phyloP scores from a whole-genome alignment of 2,329 filamentous ascomycete genomes.

The Penicillium fuscoglaucum region DNA sequence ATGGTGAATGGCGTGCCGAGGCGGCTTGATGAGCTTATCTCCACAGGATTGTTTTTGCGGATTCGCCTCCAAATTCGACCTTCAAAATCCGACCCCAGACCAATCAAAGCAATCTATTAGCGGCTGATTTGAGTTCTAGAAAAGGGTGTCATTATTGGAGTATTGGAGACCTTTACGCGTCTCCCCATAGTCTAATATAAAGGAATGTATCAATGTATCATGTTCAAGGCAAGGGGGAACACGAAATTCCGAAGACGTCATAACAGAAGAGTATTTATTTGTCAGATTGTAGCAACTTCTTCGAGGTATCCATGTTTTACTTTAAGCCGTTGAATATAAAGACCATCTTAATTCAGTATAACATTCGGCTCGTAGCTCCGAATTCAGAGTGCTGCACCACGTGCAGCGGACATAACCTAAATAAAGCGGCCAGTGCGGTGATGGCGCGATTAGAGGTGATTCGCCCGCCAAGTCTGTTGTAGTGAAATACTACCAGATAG shows the following conservation, averaged over 20 bases:
- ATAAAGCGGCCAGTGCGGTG: not conserved
- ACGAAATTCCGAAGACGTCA: not conserved
- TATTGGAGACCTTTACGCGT: not conserved
- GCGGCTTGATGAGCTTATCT: conserved; percentile 3
- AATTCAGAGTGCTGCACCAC: not conserved
- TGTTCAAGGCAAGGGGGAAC: not conserved
- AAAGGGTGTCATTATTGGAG: not conserved
- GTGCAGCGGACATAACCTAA: not conserved
- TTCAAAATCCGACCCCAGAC: not conserved
- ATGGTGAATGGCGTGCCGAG: conserved; percentile 2
- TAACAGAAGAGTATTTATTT: not conserved
- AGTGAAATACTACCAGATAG: too few relatives aligned
- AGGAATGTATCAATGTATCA: not conserved
- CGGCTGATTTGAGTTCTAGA: too few relatives aligned
- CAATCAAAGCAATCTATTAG: not conserved
- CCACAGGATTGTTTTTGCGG: not conserved
- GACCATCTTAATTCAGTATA: not conserved
- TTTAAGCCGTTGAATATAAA: not conserved
- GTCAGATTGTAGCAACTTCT: not conserved
- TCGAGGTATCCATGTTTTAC: not conserved
- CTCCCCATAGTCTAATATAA: not conserved
- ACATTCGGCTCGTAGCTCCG: not conserved
- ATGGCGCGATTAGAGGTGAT: not conserved
- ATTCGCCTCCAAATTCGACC: not conserved
- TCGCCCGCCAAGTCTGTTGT: too few relatives aligned